Base-by-base conservation (phyloP, 768 basidiomycete species). In the Auriscalpium vulgare region DNA sequence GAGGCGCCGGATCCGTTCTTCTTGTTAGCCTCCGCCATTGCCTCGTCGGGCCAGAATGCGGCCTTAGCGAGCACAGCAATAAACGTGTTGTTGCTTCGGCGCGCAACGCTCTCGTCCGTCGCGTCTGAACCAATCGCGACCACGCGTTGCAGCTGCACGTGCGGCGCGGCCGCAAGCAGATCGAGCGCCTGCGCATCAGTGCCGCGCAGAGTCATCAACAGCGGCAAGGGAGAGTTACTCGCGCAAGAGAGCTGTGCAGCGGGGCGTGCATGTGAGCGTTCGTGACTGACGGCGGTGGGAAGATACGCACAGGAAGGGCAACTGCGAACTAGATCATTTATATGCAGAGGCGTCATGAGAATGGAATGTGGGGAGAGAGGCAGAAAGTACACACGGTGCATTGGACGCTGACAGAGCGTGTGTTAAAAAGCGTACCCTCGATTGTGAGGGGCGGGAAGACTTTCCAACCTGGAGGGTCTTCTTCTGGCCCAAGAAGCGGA, bases 161-260 rank as follows among this genome's bases (percentile, higher is more conserved):
- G 67, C 10, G 79, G 66, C 2, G 75, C 72, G 6, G 64, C 65
- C 0, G 77, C 69, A 8, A 83, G 70, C 5, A 80, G 61, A 57
- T 83, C 80, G 11, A 83, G 71, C 0, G 77, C 78, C 19, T 78
- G 76, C 10, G 70, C 62, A 63, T 82, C 78, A 3, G 65, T 58
- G 29, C 77, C 70, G 17, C 62, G 69, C 37, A 84, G 59, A 4
- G 76, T 78, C n/a, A 83, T 56, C 44, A 69, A 65, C 7, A 84
- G 65, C 8, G 81, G 81, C 6, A 84, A 72, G 0, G 75, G 73
- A 9, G 78, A 76, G 6, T 79, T 80, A 16, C 75, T 64, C 11
- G 79, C 72, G 63, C 74, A 83, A 4, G 69, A 73, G 14, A 81
- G 69, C 81, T 83, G 45, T 23, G 16, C 17, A 43, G 40, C 7